A percentile compares a stretch with the other conserved stretches of the same genome.
Conservation (phyloP, 2,329 filamentous ascomycete genomes). For the Microcyclospora tardicrescens region DNA sequence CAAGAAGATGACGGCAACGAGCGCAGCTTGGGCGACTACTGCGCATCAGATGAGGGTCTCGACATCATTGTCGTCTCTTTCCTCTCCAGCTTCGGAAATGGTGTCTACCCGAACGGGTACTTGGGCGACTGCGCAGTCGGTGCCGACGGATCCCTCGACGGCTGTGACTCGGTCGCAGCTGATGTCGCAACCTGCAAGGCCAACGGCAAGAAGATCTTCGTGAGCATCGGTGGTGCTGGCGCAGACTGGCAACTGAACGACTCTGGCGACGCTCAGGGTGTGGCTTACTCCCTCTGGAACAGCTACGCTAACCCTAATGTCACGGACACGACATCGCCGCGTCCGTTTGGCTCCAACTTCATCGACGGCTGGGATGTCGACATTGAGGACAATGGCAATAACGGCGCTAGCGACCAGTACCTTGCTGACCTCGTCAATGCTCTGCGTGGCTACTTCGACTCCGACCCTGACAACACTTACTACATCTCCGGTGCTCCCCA, state of each 20-base stretch:
- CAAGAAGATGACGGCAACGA: neutral
- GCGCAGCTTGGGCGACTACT: neutral
- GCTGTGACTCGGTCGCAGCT: constrained; percentile 25
- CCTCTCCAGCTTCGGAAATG: constrained; percentile 2
- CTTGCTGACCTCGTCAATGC: constrained; percentile 22
- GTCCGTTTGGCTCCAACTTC: constrained; percentile 31
- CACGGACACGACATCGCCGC: constrained; percentile 15
- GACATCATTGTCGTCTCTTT: constrained; percentile 3
- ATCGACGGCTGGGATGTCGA: constrained; percentile 42
- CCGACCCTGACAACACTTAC: constrained; percentile 25
- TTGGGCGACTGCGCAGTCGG: constrained; percentile 3
- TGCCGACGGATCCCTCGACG: constrained; percentile 3
- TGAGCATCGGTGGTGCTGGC: constrained; percentile 30
- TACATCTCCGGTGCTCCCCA: constrained; percentile 35
- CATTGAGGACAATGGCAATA: constrained; percentile 25
- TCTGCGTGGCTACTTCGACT: constrained; percentile 27
- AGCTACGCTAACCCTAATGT: constrained; percentile 25
- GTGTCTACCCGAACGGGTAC: neutral
- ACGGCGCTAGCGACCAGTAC: constrained; percentile 19
- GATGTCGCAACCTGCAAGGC: constrained; percentile 30
- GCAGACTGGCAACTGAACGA: constrained; percentile 24
- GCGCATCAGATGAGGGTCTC: neutral
- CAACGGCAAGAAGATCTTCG: constrained; percentile 29
- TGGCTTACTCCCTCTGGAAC: constrained; percentile 31
- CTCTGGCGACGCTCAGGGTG: constrained; percentile 25